Percentiles rank a stretch among this genome's conserved stretches.
phyloP scores from a whole-genome alignment of 208 protist genomes.

The Crithidia thermophila region DNA sequence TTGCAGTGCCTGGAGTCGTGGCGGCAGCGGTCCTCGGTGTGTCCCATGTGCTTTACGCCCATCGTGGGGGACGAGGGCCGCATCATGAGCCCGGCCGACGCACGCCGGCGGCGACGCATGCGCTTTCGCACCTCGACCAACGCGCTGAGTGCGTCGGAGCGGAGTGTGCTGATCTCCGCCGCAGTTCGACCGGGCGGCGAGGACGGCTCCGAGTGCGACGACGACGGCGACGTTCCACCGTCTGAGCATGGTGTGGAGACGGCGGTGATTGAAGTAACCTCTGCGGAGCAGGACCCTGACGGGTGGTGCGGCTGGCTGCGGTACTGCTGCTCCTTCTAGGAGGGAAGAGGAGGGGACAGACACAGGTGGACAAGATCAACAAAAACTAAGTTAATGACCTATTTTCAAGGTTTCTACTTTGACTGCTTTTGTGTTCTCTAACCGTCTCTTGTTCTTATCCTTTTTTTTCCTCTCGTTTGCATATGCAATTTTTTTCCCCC shows the following conservation, averaged over 20 bases:
- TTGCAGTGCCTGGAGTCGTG: constrained; percentile 83
- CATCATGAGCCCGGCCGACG: constrained; percentile 51
- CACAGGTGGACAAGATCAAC: too few species aligned
- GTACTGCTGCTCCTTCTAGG: constrained; percentile 23
- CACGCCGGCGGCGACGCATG: constrained; percentile 35
- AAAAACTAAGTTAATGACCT: too few species aligned
- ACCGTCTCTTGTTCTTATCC: not conserved
- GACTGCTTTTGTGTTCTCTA: not conserved
- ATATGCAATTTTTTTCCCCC: too few species aligned
- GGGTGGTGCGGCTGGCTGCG: constrained; percentile 18
- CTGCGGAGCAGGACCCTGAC: not conserved
- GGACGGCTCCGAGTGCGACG: not conserved
- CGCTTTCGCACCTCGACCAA: not conserved
- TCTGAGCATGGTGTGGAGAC: constrained; percentile 16
- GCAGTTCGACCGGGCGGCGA: not conserved
- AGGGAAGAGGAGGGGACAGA: too few species aligned
- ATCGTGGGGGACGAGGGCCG: constrained; percentile 46
- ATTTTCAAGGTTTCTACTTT: too few species aligned
- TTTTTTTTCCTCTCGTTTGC: too few species aligned
- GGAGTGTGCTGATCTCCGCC: not conserved
- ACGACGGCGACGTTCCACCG: constrained; percentile 1
- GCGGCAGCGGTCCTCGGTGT: constrained; percentile 65
- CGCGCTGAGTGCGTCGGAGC: not conserved
- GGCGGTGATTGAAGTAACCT: constrained; percentile 21
- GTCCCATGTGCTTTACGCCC: constrained; percentile 61